These are phyloP conservation scores for Botryotinia convoluta DNA, from an alignment of 2,329 filamentous ascomycete species.

Conservation along the genomic window DNA sequence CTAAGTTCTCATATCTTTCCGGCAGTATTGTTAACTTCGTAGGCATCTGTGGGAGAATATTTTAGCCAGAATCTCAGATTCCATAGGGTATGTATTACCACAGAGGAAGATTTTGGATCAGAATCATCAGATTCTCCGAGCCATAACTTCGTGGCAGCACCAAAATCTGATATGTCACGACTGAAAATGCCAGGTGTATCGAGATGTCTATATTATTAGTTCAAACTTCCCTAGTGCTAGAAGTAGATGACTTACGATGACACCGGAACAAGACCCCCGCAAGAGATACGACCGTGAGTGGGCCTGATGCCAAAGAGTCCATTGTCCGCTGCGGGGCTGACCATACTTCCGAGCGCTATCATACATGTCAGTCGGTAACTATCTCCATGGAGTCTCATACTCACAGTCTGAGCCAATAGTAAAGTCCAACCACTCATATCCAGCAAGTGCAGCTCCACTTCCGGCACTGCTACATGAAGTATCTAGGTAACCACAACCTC, in stretches of 20 bases:
- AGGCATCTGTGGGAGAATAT: not conserved
- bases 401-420: slow-evolving; percentile 47
- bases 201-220: slow-evolving; percentile 21
- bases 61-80: not conserved
- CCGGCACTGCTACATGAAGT: slow-evolving; percentile 48
- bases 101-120: not conserved
- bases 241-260: slow-evolving; percentile 19
- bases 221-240: too few species aligned
- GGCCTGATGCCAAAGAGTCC: slow-evolving; percentile 28
- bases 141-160: slow-evolving; percentile 18
- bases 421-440: slow-evolving; percentile 49
- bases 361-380: not conserved
- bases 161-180: slow-evolving; percentile 23
- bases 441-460: slow-evolving; percentile 43
- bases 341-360: slow-evolving; percentile 27
- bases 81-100: not conserved
- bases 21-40: slow-evolving; percentile 1
- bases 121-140: not conserved
- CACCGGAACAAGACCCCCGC: slow-evolving; percentile 22
- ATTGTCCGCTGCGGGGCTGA: slow-evolving; percentile 25
- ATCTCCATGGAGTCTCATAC: not conserved
- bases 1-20: not conserved
- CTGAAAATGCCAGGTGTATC: slow-evolving; percentile 29
- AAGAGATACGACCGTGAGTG: slow-evolving; percentile 19
- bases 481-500: slow-evolving; percentile 47